phyloP scores from a whole-genome alignment of 805 yeast genomes.

The Yarrowia sp. region DNA sequence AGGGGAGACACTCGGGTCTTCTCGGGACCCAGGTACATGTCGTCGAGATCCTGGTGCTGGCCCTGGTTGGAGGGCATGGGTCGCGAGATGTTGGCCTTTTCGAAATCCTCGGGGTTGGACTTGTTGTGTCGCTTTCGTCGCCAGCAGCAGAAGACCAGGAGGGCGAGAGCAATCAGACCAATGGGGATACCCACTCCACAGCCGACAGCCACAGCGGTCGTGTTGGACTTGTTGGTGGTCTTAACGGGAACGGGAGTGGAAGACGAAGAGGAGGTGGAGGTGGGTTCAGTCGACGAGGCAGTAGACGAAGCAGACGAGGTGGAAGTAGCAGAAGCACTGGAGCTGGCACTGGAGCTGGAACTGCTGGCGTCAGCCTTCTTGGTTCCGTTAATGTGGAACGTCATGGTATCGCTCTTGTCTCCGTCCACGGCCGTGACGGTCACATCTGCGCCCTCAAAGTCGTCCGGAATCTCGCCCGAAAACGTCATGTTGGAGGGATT shows the following conservation, averaged over 20 bases:
- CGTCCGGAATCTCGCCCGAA: conserved; percentile 65
- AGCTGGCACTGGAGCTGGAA: conserved; percentile 46
- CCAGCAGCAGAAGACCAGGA: conserved; percentile 66
- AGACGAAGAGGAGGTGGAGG: conserved; percentile 46
- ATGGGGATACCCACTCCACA: conserved; percentile 87
- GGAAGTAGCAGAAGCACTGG: conserved; percentile 45
- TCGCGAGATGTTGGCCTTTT: conserved; percentile 50
- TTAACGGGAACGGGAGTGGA: conserved; percentile 46
- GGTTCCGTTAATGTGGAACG: conserved; percentile 65
- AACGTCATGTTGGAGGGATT: conserved; percentile 68
- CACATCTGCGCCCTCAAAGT: conserved; percentile 53
- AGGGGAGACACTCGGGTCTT: conserved; percentile 43
- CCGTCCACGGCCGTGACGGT: conserved; percentile 55
- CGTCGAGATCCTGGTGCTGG: conserved; percentile 41
- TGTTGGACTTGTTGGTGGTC: conserved; percentile 49
- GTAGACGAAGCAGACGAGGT: conserved; percentile 47
- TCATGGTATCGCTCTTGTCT: conserved; percentile 49
- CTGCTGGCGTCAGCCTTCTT: conserved; percentile 43
- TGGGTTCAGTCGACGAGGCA: conserved; percentile 42
- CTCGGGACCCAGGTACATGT: conserved; percentile 36
- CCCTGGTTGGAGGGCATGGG: conserved; percentile 44
- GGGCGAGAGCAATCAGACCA: conserved; percentile 58
- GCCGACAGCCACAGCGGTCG: conserved; percentile 71
- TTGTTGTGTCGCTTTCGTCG: conserved; percentile 53
- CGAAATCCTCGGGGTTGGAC: conserved; percentile 48